These are phyloP conservation scores for Stachybotrys chartarum DNA, from an alignment of 2,329 filamentous ascomycete species.

Conservation along the genomic window DNA sequence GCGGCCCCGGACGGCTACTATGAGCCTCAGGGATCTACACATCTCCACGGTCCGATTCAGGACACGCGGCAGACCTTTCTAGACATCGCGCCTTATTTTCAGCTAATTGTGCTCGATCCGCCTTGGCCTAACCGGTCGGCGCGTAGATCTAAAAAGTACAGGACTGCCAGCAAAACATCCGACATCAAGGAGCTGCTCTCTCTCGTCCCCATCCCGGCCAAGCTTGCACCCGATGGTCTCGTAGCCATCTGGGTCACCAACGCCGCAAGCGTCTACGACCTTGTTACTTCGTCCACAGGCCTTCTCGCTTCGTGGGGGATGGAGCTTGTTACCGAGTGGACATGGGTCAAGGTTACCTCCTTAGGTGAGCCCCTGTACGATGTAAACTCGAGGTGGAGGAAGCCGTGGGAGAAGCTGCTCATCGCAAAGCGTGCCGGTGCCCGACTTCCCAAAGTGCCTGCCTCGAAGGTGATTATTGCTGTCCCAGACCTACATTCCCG, in stretches of 20 bases:
- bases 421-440: constrained; percentile 42
- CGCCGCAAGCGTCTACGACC: constrained; percentile 49
- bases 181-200: constrained; percentile 44
- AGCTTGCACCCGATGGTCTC: constrained; percentile 46
- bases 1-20: constrained; percentile 5
- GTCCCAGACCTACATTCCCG: constrained; percentile 73
- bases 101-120: constrained; percentile 66
- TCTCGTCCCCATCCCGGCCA: constrained; percentile 47
- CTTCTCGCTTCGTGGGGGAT: constrained; percentile 63
- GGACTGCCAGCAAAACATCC: constrained; percentile 34
- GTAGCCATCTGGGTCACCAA: constrained; percentile 77
- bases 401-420: constrained; percentile 69
- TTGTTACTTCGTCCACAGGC: constrained; percentile 44
- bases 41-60: constrained; percentile 42
- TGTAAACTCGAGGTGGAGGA: constrained; percentile 57
- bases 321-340: constrained; percentile 61
- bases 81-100: constrained; percentile 44
- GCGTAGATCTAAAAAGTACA: constrained; percentile 49
- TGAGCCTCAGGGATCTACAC: constrained; percentile 34
- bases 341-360: constrained; percentile 68
- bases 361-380: constrained; percentile 57
- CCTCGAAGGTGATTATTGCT: constrained; percentile 52
- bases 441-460: constrained; percentile 14
- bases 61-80: constrained; percentile 33
- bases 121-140: constrained; percentile 78